phyloP scores from a whole-genome alignment of 345 rosid genomes.

The Nasturtium officinale region DNA sequence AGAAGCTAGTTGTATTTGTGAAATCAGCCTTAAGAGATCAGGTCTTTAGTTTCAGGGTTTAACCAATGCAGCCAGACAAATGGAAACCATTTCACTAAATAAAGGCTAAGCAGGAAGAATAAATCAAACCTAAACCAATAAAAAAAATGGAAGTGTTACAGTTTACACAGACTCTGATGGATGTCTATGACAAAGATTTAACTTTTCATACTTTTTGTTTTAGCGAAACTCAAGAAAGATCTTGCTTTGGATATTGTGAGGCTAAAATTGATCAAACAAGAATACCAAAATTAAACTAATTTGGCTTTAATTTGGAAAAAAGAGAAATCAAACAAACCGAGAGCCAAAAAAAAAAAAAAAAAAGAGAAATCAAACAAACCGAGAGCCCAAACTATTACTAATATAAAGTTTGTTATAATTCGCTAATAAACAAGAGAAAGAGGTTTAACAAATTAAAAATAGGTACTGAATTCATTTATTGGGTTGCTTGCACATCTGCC shows the following conservation, averaged over 20 bases:
- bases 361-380: neutral
- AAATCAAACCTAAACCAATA: constrained; percentile 32
- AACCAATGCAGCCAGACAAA: constrained; percentile 33
- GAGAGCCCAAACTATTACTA: neutral
- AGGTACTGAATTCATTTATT: constrained; percentile 6
- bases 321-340: no score
- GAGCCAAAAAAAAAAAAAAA: no score
- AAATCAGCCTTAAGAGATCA: constrained; percentile 13
- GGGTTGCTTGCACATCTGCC: constrained; percentile 38
- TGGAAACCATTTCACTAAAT: constrained; percentile 39
- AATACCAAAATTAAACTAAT: neutral
- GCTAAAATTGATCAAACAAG: neutral
- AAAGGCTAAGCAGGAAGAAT: constrained; percentile 43
- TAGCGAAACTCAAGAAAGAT: constrained; percentile 29
- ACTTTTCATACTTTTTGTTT: constrained; percentile 38
- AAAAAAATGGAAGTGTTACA: neutral
- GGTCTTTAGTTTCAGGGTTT: constrained; percentile 26
- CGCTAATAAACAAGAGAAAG: constrained; percentile 1
- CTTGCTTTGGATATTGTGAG: constrained; percentile 28
- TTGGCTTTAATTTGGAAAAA: constrained; percentile 10
- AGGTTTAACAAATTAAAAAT: neutral
- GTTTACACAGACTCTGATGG: constrained; percentile 42
- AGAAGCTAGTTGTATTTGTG: constrained; percentile 4
- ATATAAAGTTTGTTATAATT: neutral
- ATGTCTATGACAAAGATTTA: constrained; percentile 30